Conservation (phyloP, 2,329 filamentous ascomycete species). For the Helicocarpus griseus region DNA sequence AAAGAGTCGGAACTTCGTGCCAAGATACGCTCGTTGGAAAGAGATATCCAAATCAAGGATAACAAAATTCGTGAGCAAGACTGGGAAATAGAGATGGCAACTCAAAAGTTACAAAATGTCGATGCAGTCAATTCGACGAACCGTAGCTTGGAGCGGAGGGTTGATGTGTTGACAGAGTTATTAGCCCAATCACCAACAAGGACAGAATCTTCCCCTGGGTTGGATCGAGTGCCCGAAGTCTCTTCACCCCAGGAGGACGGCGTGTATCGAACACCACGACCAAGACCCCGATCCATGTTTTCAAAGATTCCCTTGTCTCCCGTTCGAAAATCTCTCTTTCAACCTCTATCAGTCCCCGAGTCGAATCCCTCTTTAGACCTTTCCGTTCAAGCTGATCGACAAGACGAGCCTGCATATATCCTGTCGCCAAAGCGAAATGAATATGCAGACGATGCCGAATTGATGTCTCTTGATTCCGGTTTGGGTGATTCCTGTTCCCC, state of each 20-base stretch:
- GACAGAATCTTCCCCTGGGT: constrained; percentile 1
- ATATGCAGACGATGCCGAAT: constrained; percentile 8
- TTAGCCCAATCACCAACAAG: constrained; percentile 26
- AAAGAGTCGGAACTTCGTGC: constrained; percentile 21
- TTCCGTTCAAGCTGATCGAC: background rate
- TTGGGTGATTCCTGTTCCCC: constrained; percentile 15
- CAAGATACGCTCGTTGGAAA: constrained; percentile 23
- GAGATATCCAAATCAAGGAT: constrained; percentile 22
- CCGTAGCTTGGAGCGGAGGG: constrained; percentile 23
- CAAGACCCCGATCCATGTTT: constrained; percentile 22
- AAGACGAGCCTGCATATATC: constrained; percentile 4
- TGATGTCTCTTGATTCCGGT: constrained; percentile 16
- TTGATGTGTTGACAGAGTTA: constrained; percentile 27
- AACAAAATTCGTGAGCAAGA: constrained; percentile 23
- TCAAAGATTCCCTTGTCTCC: constrained; percentile 20
- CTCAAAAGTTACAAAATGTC: constrained; percentile 23
- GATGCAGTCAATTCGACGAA: constrained; percentile 25
- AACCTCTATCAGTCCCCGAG: constrained; percentile 11
- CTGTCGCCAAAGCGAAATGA: constrained; percentile 3
- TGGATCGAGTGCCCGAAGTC: background rate
- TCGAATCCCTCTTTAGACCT: background rate
- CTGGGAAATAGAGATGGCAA: constrained; percentile 22
- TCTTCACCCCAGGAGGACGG: constrained; percentile 10
- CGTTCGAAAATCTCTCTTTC: constrained; percentile 11
- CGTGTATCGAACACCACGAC: constrained; percentile 15